Base-by-base conservation (phyloP, 1,284 basidiomycete species). In the Apiotrichum gamsii region DNA sequence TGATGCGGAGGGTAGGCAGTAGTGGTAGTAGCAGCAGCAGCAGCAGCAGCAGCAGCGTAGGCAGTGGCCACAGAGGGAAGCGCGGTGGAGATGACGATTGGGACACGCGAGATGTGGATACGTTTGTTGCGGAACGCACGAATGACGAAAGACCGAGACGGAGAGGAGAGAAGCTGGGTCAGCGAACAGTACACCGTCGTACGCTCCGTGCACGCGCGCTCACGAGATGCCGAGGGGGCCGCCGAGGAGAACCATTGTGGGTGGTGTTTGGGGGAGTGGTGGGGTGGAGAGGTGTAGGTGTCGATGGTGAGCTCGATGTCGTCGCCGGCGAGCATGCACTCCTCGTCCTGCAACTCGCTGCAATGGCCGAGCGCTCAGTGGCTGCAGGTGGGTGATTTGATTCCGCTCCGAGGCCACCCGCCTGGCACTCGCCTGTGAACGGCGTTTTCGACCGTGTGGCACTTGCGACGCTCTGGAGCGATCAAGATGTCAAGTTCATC, bases 221-320 rank as follows among this genome's bases (percentile, higher is more conserved):
- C 52, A 69, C 67, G 87, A 89, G 61, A 80, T 72, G 59, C 87
- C 82, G 54, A 89, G 78, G 57, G 87, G 82, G 60, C 83, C 69
- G 49, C 67, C 83, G 68, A 81, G 79, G 73, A 83, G 76, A 48
- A 66, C 68, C 64, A 70, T 73, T 44, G 51, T 68, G 52, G 43
- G 39, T 49, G 18, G 16, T 30, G 29, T 30, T n/a, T n/a, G n/a
- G n/a, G n/a, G 14, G 56, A 47, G 50, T 54, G 51, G 54, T 60
- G 40, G 19, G 52, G 32, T 40, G 39, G 19, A 23, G 19, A 19
- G 28, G 8, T 24, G 18, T 18, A 8, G n/a, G n/a, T n/a, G n/a
- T n/a, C n/a, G n/a, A n/a, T n/a, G n/a, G n/a, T n/a, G 25, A 28
- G 25, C 11, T 28, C 25, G 11, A 6, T 28, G 25, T 11, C 25